Evolutionary conservation across 768 basidiomycete species (phyloP), one percentile per base, ranked within the genome.

Genomic region (Tubosaeta sp.): DNA sequence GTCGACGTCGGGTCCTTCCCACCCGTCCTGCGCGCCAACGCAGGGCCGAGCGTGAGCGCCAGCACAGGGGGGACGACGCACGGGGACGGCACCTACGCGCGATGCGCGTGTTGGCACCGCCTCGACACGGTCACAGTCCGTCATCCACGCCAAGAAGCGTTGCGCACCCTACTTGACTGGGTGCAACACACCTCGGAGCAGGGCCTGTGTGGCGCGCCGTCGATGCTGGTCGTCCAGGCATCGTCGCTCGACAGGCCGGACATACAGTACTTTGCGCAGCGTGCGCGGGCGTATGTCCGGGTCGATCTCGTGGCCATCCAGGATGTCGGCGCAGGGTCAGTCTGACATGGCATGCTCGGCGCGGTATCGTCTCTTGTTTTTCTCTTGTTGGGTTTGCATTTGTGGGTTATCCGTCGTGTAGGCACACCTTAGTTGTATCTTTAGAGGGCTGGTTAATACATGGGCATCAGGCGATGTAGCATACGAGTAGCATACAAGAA

Each of bases 1-100:
- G 48, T 61, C 12, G 65, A 67, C 22, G 54, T 66, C 14, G 68
- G 65, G 0, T 59, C 59, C 9, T 59, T 67, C 48, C 56, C 59
- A 7, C 48, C 46, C 5, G 55, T 55, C 12, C 34, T 67, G 51
- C 57, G 53, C 14, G 50, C 55, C 4, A 31, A 46, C 16, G 45
- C 52, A 19, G 45, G 42, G 38, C 44, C 58, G 0, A 45, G n/a
- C 12, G 4, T 43, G 27, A 27, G 35, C 4, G 4, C 14, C 34
- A 46, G 34, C 13, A 13, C 42, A 25, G 34, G 48, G 19, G 50
- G 48, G 8, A 11, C 19, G 13, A 26, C n/a, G 2, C 33, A 39
- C 12, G 56, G 46, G 8, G 43, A 56, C 11, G 48, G 48, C 43
- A 47, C 44, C 29, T 57, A 39, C 29, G 22, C 52, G 13, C 51